Evolutionary conservation across 106 monocot genomes (phyloP).

Genomic region (Allium sativum): DNA sequence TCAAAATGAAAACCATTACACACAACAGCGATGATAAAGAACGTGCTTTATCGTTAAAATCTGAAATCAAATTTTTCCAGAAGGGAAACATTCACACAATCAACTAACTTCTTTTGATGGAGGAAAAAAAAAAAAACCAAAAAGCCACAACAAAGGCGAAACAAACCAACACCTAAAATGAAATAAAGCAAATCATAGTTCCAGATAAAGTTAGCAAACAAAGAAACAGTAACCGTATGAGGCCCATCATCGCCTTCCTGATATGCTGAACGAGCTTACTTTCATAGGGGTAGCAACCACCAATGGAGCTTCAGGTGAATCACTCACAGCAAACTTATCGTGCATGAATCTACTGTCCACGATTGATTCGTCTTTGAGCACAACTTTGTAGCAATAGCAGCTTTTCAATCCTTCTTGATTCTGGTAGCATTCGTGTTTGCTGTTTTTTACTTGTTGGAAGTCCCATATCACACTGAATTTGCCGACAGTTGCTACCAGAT

Average conservation of each 20-base stretch:
- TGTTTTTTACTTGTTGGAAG: slow-evolving; percentile 83
- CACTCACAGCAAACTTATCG: slow-evolving; percentile 64
- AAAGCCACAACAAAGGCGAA: too few species aligned
- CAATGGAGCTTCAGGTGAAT: slow-evolving; percentile 87
- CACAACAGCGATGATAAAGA: too few species aligned
- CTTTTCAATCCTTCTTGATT: slow-evolving; percentile 85
- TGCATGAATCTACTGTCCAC: slow-evolving; percentile 92
- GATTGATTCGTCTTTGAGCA: slow-evolving; percentile 78
- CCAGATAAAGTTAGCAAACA: not conserved
- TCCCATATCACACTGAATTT: slow-evolving; percentile 93
- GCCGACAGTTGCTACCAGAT: slow-evolving; percentile 78
- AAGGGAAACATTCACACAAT: too few species aligned
- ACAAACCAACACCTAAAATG: too few species aligned
- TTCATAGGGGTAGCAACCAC: slow-evolving; percentile 92
- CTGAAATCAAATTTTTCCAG: too few species aligned
- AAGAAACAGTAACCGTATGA: not conserved
- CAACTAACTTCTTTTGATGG: too few species aligned
- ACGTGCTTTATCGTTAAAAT: too few species aligned
- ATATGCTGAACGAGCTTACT: slow-evolving; percentile 84
- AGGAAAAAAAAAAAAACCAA: too few species aligned
- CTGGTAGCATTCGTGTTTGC: slow-evolving; percentile 79
- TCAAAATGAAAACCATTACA: too few species aligned
- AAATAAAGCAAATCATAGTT: too few species aligned
- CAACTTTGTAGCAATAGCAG: slow-evolving; percentile 89
- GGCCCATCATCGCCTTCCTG: slow-evolving; percentile 16